Base-by-base conservation (phyloP, 169 alveolate species). In the Cryptosporidium tyzzeri region DNA sequence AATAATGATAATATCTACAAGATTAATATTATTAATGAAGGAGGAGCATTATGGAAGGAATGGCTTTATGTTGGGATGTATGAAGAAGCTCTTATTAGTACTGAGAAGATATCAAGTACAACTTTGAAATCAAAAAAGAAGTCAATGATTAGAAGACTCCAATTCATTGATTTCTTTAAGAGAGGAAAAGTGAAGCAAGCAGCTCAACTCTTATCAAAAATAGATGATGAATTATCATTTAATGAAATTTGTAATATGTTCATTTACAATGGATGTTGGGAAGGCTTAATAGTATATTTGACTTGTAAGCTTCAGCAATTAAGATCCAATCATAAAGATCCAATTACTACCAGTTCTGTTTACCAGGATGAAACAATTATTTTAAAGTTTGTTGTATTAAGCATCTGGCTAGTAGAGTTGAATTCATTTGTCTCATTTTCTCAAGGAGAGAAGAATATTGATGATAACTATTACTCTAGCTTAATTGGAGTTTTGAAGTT, bases 51-150 rank as follows among this genome's bases (percentile, higher is more conserved):
- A 37, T 80, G 89, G 89, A 80, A 29, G 37, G 89, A 80, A 51
- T 62, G 89, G 80, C 59, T 80, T 29, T 80, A 80, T 67, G 26
- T 80, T 61, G 89, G 89, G 62, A 62, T 61, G 80, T 80, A 62
- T 26, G 75, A 45, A 41, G 89, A 80, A 26, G 37, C 89, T 29
- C 67, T 80, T 31, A 7, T 4, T 18, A 62, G 73, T 44, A 21
- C 75, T 61, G 75, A 80, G 10, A 80, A 80, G 69, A 59, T 80
- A 1, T 31, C 50, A 14, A 80, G 89, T 16, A 59, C 61, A 39
- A 61, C 89, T 4, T 8, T 45, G 4, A 62, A 39, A 65, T 39
- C 41, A 8, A 80, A 33, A 39, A 80, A 59, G 41, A 59, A 44
- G 41, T 29, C 35, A 10, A 8, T 80, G 53, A 80, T 65, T 26